Conservation (phyloP, 23 red algal genomes). For the Gracilaria vermiculophylla region DNA sequence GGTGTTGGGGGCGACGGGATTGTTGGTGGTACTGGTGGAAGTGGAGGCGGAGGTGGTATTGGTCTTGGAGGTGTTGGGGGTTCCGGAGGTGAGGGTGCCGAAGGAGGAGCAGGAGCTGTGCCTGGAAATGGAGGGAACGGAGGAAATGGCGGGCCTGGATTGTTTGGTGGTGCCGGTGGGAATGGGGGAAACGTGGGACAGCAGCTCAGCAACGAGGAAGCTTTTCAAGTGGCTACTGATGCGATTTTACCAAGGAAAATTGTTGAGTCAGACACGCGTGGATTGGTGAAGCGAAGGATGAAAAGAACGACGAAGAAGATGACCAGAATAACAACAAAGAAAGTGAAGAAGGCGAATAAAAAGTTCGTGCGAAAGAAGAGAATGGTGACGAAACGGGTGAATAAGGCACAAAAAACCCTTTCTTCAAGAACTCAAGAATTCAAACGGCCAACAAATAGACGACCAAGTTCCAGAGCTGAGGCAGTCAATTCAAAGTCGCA, state of each 20-base stretch:
- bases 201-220: background rate
- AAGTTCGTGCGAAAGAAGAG: background rate
- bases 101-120: background rate
- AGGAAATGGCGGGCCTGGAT: background rate
- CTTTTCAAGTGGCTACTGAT: background rate
- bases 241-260: background rate
- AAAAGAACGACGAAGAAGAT: background rate
- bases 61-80: background rate
- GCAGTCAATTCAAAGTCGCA: too few relatives aligned
- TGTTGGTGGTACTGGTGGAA: background rate
- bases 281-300: background rate
- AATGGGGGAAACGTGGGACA: background rate
- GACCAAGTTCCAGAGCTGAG: too few relatives aligned
- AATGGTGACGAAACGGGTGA: background rate
- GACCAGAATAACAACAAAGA: background rate
- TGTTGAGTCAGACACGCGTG: background rate
- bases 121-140: constrained; percentile 11
- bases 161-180: background rate
- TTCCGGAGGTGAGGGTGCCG: background rate
- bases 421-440: too few relatives aligned
- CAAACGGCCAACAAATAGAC: too few relatives aligned
- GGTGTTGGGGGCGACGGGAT: background rate
- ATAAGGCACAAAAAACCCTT: background rate
- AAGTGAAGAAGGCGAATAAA: background rate
- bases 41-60: background rate